phyloP scores from a whole-genome alignment of 1,139 yeast genomes.

The Saccharomyces uvarum region DNA sequence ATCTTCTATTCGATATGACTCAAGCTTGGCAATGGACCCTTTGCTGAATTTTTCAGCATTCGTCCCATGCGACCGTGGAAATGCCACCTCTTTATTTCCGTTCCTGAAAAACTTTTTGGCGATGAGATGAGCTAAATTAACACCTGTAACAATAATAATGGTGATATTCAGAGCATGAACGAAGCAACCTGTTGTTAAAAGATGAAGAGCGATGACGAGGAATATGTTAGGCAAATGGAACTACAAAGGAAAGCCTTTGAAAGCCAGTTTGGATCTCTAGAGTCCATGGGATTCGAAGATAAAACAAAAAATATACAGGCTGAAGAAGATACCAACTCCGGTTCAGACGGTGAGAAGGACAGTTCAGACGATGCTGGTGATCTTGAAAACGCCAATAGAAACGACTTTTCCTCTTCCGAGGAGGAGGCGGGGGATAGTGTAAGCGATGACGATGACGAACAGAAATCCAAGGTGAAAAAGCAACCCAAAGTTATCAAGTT shows the following conservation, averaged over 20 bases:
- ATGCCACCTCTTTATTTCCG: not conserved
- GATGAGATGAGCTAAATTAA: slow-evolving; percentile 10
- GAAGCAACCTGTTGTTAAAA: not conserved
- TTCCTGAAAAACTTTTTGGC: not conserved
- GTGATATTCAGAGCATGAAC: not conserved
- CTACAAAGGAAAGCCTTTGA: slow-evolving; percentile 56
- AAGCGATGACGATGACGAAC: slow-evolving; percentile 16
- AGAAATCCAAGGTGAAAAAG: slow-evolving; percentile 5
- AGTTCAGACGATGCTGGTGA: slow-evolving; percentile 19
- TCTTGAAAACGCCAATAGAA: slow-evolving; percentile 3
- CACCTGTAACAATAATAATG: not conserved
- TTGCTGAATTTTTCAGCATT: not conserved
- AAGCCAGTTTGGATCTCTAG: slow-evolving; percentile 60
- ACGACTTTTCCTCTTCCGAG: slow-evolving; percentile 7
- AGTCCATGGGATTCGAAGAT: slow-evolving; percentile 52
- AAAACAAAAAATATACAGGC: slow-evolving; percentile 34
- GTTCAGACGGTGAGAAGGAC: slow-evolving; percentile 8
- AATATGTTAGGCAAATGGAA: slow-evolving; percentile 45
- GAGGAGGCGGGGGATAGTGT: slow-evolving; percentile 11
- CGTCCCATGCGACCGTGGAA: not conserved
- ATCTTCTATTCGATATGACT: not conserved
- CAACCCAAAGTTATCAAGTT: slow-evolving; percentile 43
- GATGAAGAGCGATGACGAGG: slow-evolving; percentile 28
- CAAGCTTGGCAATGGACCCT: slow-evolving; percentile 1
- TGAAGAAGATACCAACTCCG: not conserved